Evolutionary conservation across 106 monocot genomes (phyloP), one percentile per base, ranked within the genome.

Genomic region (Phalaenopsis equestris): DNA sequence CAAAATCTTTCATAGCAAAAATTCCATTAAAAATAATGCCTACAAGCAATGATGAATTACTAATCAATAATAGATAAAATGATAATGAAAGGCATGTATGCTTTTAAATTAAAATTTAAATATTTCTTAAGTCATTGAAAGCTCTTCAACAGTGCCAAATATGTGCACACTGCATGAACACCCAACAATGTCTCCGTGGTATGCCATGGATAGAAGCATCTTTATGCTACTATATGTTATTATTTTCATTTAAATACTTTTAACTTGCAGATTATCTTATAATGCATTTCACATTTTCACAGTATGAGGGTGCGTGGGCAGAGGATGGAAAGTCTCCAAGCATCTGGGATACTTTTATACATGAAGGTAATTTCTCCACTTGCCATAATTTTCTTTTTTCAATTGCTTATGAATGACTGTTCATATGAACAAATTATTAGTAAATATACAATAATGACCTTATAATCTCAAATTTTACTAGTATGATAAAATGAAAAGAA

Each of bases 301-400:
- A 79, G 79, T 61, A 65, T 67, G 81, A 75, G 58, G 75, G 81
- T 48, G 75, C 75, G 37, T 49, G 37, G 15, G 57, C 57, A 56
- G 75, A 81, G 48, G 75, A 75, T 75, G 81, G 81, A 81, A 75
- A 56, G 43, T 74, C 38, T 42, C 55, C 39, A 42, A 75, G 67
- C 48, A 72, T 80, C 18, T 80, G 72, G 80, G 72, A 80, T 72
- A 42, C 80, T 81, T 70, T 70, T 70, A 38, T 38, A 36, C 70
- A 70, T 70, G 36, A 70, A 70, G 70, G 70, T 70, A 23, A 36
- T 38, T 8, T 70, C 58, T 58, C 58, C 58, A 58, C 3, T 17
- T 8, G 3, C 3, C 1, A 19, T 58, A 5, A 0, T 0, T n/a
- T 17, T n/a, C 1, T 58, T 58, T 0, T n/a, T 58, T 58, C 19